Evolutionary conservation across 2,329 filamentous ascomycete species (phyloP).

Genomic region (Fusarium falciforme): DNA sequence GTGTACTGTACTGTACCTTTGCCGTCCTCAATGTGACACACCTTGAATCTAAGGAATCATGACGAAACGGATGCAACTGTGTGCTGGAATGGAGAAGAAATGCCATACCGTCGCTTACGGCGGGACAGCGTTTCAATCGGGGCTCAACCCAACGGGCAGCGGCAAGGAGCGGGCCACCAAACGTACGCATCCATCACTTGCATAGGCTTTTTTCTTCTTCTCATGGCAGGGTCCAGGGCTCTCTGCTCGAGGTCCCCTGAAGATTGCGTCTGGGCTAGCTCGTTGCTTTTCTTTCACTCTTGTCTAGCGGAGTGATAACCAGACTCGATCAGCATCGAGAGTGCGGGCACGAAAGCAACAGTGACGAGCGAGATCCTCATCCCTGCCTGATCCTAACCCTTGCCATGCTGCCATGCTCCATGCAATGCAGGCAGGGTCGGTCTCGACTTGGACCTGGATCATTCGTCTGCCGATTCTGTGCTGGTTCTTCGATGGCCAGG

Average conservation of each 20-base stretch:
- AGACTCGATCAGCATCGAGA: neutral
- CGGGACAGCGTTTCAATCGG: slow-evolving; percentile 35
- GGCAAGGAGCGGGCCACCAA: slow-evolving; percentile 9
- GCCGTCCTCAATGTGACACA: slow-evolving; percentile 27
- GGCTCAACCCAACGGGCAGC: slow-evolving; percentile 11
- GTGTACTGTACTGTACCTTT: neutral
- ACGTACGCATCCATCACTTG: slow-evolving; percentile 22
- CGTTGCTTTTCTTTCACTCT: neutral
- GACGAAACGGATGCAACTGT: slow-evolving; percentile 32
- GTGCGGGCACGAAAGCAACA: neutral
- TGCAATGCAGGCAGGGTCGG: slow-evolving; percentile 23
- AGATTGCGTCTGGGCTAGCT: neutral
- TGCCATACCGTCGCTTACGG: slow-evolving; percentile 42
- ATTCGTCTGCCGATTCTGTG: slow-evolving; percentile 27
- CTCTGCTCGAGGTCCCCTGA: neutral
- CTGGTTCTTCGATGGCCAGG: slow-evolving; percentile 23
- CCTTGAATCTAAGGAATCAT: slow-evolving; percentile 27
- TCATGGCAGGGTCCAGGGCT: slow-evolving; percentile 13
- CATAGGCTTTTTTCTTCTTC: slow-evolving; percentile 11
- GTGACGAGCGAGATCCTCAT: neutral
- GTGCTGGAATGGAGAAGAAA: slow-evolving; percentile 12
- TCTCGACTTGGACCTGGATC: slow-evolving; percentile 28
- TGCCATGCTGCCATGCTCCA: slow-evolving; percentile 11
- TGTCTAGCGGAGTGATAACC: neutral
- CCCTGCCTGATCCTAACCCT: neutral